Evolutionary conservation across 2,329 filamentous ascomycete species (phyloP).

Genomic region (Keithomyces neogunnii): DNA sequence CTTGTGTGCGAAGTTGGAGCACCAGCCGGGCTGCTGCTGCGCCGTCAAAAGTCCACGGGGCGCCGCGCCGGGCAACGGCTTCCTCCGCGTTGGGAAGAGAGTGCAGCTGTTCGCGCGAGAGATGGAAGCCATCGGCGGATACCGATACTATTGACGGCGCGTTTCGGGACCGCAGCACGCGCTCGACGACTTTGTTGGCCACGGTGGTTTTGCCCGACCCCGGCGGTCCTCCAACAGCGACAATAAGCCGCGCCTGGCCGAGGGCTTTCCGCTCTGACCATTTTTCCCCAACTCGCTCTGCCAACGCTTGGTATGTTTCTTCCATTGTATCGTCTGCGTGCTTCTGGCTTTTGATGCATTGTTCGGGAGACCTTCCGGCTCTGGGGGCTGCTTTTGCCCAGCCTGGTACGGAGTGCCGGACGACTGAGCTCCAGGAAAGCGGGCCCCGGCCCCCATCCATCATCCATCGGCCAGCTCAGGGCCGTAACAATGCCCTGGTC

Average conservation of each 20-base stretch:
- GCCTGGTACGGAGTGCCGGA: not conserved
- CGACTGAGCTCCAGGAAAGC: conserved; percentile 2
- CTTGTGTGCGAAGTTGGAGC: conserved; percentile 8
- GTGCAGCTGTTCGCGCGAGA: conserved; percentile 15
- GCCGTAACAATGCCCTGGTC: too few relatives aligned
- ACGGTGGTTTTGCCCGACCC: conserved; percentile 15
- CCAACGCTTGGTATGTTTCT: conserved; percentile 15
- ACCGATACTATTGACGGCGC: conserved; percentile 15
- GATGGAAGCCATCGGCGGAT: conserved; percentile 21
- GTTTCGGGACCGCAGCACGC: conserved; percentile 6
- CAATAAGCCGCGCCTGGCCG: conserved; percentile 10
- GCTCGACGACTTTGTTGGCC: conserved; percentile 10
- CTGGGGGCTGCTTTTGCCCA: too few relatives aligned
- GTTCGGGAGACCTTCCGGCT: too few relatives aligned
- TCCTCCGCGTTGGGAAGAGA: conserved; percentile 21
- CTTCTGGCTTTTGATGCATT: not conserved
- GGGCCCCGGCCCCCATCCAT: not conserved
- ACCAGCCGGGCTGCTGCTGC: conserved; percentile 14
- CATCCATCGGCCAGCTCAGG: too few relatives aligned
- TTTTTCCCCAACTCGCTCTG: conserved; percentile 12
- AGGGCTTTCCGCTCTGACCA: conserved; percentile 13
- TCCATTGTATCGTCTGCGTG: conserved; percentile 10
- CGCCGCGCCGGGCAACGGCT: conserved; percentile 22
- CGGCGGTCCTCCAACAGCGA: conserved; percentile 14
- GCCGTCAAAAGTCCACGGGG: conserved; percentile 25